A percentile compares a stretch with the other conserved stretches of the same genome.
phyloP scores from a whole-genome alignment of 495 filamentous ascomycete species.

The Penicillium diatomitis region DNA sequence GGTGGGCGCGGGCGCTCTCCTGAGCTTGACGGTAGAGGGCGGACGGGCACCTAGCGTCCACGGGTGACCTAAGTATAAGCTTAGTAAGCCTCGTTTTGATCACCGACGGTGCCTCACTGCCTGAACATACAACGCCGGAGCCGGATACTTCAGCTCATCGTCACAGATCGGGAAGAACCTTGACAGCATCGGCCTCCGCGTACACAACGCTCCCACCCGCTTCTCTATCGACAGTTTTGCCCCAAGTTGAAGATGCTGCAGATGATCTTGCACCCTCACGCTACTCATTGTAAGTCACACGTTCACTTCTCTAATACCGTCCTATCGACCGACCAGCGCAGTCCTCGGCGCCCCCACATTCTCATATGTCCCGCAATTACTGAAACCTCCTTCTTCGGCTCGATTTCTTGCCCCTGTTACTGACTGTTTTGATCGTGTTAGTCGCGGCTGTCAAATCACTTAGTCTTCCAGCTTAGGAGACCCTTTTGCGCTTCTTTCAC shows the following conservation, averaged over 20 bases:
- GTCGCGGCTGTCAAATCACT: slow-evolving; percentile 27
- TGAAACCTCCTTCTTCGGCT: slow-evolving; percentile 26
- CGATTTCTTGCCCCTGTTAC: slow-evolving; percentile 7
- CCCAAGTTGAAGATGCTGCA: slow-evolving; percentile 34
- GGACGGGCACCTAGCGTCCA: no score
- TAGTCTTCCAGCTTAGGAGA: slow-evolving; percentile 28
- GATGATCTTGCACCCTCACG: slow-evolving; percentile 21
- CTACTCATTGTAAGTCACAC: slow-evolving; percentile 28
- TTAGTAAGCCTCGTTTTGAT: background rate
- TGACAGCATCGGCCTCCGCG: background rate
- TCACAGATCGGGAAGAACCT: background rate
- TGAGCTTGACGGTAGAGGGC: no score
- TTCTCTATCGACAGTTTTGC: background rate
- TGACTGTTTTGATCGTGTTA: slow-evolving; percentile 21
- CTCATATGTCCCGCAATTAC: slow-evolving; percentile 20
- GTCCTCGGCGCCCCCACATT: slow-evolving; percentile 27
- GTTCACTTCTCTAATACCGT: background rate
- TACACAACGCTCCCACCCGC: background rate
- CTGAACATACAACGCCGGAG: background rate
- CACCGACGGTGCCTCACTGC: background rate
- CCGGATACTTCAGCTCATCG: background rate
- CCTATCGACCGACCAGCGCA: slow-evolving; percentile 1
- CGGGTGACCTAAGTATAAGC: background rate
- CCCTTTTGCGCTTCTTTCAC: slow-evolving; percentile 2
- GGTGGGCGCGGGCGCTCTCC: no score